Percentiles rank a stretch among this genome's conserved stretches.
phyloP scores from a whole-genome alignment of 768 basidiomycete species.

The Russula ochroleuca region DNA sequence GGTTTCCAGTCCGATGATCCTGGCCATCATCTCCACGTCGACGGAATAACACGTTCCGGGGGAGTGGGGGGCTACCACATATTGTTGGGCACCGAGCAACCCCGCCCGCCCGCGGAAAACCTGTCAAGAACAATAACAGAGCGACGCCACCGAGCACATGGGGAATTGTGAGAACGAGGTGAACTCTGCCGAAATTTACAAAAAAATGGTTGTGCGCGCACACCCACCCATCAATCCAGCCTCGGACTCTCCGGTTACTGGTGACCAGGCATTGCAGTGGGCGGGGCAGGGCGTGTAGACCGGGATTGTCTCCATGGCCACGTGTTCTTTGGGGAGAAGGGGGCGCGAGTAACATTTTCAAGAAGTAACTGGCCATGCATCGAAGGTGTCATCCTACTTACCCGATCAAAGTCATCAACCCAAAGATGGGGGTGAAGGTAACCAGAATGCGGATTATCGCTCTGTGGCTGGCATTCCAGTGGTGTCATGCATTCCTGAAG shows the following conservation, averaged over 20 bases:
- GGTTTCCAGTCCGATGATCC: neutral
- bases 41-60: neutral
- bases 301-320: neutral
- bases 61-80: too few relatives aligned
- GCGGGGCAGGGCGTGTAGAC: neutral
- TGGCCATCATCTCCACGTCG: neutral
- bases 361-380: neutral
- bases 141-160: neutral
- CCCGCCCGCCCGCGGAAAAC: neutral
- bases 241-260: neutral
- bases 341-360: neutral
- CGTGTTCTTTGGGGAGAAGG: neutral
- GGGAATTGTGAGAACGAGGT: neutral
- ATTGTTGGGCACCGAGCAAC: neutral
- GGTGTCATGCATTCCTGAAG: neutral
- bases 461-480: neutral
- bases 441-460: neutral
- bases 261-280: neutral
- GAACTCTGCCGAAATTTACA: neutral
- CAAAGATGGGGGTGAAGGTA: neutral
- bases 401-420: neutral
- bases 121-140: neutral
- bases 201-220: neutral
- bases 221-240: neutral
- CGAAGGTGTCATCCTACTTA: neutral